phyloP scores from a whole-genome alignment of 2,329 filamentous ascomycete species.

The Aspergillus ibericus region DNA sequence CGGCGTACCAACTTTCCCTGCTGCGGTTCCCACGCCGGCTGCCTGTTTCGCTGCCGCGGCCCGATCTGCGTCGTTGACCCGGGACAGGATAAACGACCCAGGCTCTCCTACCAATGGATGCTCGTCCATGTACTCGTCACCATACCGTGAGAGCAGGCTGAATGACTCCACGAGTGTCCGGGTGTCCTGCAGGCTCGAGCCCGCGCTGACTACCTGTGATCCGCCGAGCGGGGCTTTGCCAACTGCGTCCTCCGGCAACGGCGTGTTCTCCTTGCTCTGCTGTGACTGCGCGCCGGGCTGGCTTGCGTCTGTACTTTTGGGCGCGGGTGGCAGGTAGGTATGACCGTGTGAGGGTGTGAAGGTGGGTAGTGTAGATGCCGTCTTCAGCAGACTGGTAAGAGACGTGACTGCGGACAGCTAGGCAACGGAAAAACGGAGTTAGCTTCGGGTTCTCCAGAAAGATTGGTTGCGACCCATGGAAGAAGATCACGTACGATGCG shows the following conservation, averaged over 20 bases:
- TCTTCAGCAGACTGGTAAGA: slow-evolving; percentile 56
- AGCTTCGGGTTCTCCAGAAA: neutral
- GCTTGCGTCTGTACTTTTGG: slow-evolving; percentile 40
- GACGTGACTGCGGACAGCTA: slow-evolving; percentile 58
- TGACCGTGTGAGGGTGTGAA: slow-evolving; percentile 62
- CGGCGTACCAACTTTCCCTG: slow-evolving; percentile 30
- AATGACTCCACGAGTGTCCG: slow-evolving; percentile 51
- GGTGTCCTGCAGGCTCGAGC: slow-evolving; percentile 36
- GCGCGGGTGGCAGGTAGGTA: slow-evolving; percentile 55
- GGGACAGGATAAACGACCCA: slow-evolving; percentile 60
- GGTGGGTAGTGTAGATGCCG: slow-evolving; percentile 54
- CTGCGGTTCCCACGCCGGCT: slow-evolving; percentile 6
- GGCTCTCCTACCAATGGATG: slow-evolving; percentile 64
- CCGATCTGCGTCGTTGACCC: slow-evolving; percentile 34
- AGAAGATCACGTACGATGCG: slow-evolving; percentile 47
- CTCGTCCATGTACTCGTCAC: slow-evolving; percentile 64
- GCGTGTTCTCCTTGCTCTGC: slow-evolving; percentile 51
- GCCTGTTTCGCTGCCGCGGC: slow-evolving; percentile 22
- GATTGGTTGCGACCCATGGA: slow-evolving; percentile 4
- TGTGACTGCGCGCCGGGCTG: slow-evolving; percentile 38
- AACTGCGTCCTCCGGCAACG: slow-evolving; percentile 43
- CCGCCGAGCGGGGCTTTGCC: slow-evolving; percentile 29
- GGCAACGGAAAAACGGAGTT: neutral
- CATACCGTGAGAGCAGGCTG: slow-evolving; percentile 53
- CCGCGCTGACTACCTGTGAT: slow-evolving; percentile 19